Percentiles rank a stretch among this genome's conserved stretches.
These are phyloP conservation scores for Betula pendula DNA, from an alignment of 306 rosid species.

Conservation along the genomic window DNA sequence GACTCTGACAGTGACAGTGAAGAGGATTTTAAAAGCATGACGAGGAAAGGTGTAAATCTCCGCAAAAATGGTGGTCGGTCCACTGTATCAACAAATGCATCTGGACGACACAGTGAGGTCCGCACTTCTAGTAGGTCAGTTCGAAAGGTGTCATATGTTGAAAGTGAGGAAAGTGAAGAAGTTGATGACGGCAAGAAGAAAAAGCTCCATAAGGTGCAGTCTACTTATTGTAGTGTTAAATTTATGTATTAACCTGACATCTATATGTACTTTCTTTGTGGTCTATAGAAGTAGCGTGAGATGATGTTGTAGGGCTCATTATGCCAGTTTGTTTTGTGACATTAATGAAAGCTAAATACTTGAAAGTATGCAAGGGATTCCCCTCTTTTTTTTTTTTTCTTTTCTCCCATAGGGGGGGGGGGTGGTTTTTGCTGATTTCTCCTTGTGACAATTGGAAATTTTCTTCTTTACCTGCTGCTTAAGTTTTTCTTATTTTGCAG, in stretches of 20 bases:
- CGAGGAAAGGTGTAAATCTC: conserved; percentile 50
- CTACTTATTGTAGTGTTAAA: conserved; percentile 15
- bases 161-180: conserved; percentile 97
- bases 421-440: neutral
- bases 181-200: conserved; percentile 91
- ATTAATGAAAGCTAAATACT: neutral
- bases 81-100: conserved; percentile 40
- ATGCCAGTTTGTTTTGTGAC: neutral
- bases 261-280: neutral
- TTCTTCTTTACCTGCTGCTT: neutral
- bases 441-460: neutral
- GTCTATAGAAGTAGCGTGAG: neutral
- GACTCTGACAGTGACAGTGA: conserved; percentile 74
- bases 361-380: neutral
- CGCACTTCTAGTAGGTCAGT: conserved; percentile 88
- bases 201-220: conserved; percentile 74
- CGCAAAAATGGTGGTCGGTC: conserved; percentile 64
- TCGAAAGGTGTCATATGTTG: conserved; percentile 97
- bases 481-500: neutral
- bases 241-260: conserved; percentile 12
- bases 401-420: too few species aligned
- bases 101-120: conserved; percentile 64
- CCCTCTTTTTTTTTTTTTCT: too few species aligned
- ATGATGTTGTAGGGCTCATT: neutral
- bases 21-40: conserved; percentile 62